Conservation (phyloP, 163 green algal genomes). For the Chlorella variabilis region DNA sequence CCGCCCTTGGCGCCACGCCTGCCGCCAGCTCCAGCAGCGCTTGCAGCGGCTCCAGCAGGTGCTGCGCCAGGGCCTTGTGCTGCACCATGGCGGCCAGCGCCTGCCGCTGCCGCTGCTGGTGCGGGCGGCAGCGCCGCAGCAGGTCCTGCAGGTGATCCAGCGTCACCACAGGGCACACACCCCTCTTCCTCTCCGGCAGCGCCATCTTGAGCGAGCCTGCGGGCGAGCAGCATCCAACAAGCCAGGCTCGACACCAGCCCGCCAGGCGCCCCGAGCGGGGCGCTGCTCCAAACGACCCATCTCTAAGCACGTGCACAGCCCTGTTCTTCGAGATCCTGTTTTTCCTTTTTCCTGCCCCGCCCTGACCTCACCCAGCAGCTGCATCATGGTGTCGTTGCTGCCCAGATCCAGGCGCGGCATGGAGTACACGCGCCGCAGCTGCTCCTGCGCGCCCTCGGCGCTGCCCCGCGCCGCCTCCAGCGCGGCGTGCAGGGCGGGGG, state of each 20-base stretch:
- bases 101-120: slow-evolving; percentile 18
- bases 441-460: neutral
- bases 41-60: neutral
- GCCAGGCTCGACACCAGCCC: too few species aligned
- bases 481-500: neutral
- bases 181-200: neutral
- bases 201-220: slow-evolving; percentile 11
- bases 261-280: too few species aligned
- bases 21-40: slow-evolving; percentile 8
- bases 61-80: slow-evolving; percentile 1
- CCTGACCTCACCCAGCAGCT: slow-evolving; percentile 25
- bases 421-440: slow-evolving; percentile 1
- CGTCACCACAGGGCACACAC: neutral
- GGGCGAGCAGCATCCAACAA: too few species aligned
- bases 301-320: too few species aligned
- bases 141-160: slow-evolving; percentile 30
- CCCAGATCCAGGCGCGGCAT: slow-evolving; percentile 7
- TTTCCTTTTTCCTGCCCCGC: neutral
- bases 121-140: slow-evolving; percentile 20
- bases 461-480: neutral
- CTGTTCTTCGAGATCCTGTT: too few species aligned
- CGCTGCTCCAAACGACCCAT: too few species aligned
- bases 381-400: neutral
- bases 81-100: slow-evolving; percentile 21
- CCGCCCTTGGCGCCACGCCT: neutral